Conservation (phyloP, 2,329 filamentous ascomycete species). For the Ceratocystiopsis sp. region DNA sequence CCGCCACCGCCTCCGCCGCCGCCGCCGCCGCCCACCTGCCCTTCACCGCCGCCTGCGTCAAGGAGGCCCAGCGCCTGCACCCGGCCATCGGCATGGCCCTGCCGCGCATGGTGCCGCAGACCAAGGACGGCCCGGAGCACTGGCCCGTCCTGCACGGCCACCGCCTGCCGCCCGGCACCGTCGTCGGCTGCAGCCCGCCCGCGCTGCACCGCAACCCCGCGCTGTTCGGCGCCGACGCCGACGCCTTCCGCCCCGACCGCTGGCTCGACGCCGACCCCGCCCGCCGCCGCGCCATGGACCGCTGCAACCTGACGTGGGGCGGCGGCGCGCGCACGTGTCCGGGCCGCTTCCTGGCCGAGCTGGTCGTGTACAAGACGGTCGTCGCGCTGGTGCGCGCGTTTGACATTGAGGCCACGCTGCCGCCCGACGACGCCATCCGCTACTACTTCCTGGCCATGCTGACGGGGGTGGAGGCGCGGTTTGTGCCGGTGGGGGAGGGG, state of each 20-base stretch:
- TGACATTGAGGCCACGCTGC: slow-evolving; percentile 23
- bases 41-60: slow-evolving; percentile 28
- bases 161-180: slow-evolving; percentile 26
- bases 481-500: slow-evolving; percentile 12
- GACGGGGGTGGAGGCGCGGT: slow-evolving; percentile 26
- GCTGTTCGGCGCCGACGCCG: slow-evolving; percentile 30
- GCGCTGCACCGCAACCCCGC: slow-evolving; percentile 31
- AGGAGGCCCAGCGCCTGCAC: slow-evolving; percentile 31
- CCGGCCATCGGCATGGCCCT: slow-evolving; percentile 36
- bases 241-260: slow-evolving; percentile 26
- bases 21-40: slow-evolving; percentile 11
- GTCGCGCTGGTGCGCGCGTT: slow-evolving; percentile 26
- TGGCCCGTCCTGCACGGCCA: slow-evolving; percentile 20
- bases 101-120: slow-evolving; percentile 25
- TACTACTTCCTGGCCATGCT: slow-evolving; percentile 37
- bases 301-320: slow-evolving; percentile 33
- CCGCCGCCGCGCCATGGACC: slow-evolving; percentile 23
- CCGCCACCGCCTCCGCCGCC: slow-evolving; percentile 12
- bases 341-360: slow-evolving; percentile 31
- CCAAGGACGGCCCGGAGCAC: no score
- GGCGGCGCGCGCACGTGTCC: slow-evolving; percentile 33
- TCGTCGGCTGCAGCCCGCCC: slow-evolving; percentile 33
- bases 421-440: slow-evolving; percentile 20
- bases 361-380: slow-evolving; percentile 29
- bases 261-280: slow-evolving; percentile 23